phyloP scores from a whole-genome alignment of 805 yeast genomes.

The Ogataea allantospora region DNA sequence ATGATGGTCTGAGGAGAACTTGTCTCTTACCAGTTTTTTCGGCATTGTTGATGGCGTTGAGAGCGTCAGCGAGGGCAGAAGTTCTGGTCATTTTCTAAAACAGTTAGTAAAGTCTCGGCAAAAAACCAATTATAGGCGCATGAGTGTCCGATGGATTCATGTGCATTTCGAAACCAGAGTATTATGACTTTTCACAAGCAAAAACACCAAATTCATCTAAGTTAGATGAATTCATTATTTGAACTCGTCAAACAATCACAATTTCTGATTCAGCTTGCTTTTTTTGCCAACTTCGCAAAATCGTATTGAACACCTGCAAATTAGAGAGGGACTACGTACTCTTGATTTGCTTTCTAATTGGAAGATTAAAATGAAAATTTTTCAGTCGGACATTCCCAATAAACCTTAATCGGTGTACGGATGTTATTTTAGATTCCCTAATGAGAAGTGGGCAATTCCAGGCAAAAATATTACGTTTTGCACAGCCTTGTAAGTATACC shows the following conservation, averaged over 20 bases:
- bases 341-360: slow-evolving; percentile 2
- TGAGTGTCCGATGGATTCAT: slow-evolving; percentile 52
- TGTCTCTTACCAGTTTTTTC: slow-evolving; percentile 99
- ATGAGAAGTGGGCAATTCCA: no score
- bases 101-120: slow-evolving; percentile 30
- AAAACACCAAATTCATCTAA: slow-evolving; percentile 11
- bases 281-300: slow-evolving; percentile 12
- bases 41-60: slow-evolving; percentile 98
- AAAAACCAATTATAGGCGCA: slow-evolving; percentile 39
- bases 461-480: no score
- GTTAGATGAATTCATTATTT: slow-evolving; percentile 11
- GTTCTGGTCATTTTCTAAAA: slow-evolving; percentile 83
- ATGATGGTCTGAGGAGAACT: slow-evolving; percentile 96
- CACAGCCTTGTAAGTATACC: no score
- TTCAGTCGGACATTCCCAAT: background rate
- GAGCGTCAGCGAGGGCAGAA: slow-evolving; percentile 98
- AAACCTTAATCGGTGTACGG: background rate
- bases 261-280: slow-evolving; percentile 36
- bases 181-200: slow-evolving; percentile 15
- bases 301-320: slow-evolving; percentile 10
- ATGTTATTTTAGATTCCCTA: no score
- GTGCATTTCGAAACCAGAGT: slow-evolving; percentile 34
- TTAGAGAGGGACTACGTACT: slow-evolving; percentile 8
- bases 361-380: slow-evolving; percentile 7
- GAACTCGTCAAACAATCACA: slow-evolving; percentile 21